Evolutionary conservation across 768 basidiomycete genomes (phyloP), one percentile per base, ranked within the genome.

Genomic region (Termitomyces sp.): DNA sequence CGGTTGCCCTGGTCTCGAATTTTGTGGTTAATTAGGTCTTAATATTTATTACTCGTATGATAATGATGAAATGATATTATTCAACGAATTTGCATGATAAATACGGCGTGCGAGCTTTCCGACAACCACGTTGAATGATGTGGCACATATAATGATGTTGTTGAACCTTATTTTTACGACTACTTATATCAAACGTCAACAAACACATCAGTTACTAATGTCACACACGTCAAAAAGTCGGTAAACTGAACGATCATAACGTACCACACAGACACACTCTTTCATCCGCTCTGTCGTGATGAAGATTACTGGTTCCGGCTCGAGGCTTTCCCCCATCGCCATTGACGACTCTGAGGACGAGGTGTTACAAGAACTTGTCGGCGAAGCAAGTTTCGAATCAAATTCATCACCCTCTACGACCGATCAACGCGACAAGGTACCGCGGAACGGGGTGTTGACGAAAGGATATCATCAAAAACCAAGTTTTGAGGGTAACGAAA

Each of bases 1-100:
- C 51, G 81, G 81, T 5, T 82, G 81, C 66, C 81, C 81, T 43
- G 78, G 73, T 20, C 63, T 75, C 50, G 72, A 76, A 55, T 83
- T 75, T 71, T 82, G 81, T 60, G 80, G 80, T 50, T 82, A 68
- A 70, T 53, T 36, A 10, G 23, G 39, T 40, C 11, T 32, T 29
- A 41, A 38, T 35, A 35, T 12, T 25, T 53, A 6, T 23, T 40
- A 5, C 11, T 54, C 9, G 29, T n/a, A n/a, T 29, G 15, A 39
- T 46, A 42, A 23, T 23, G 20, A 31, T 16, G 22, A 10, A 33
- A 25, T 43, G 23, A 47, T n/a, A n/a, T 46, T 46, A 39, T 11
- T 38, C 15, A 16, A 36, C 22, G 29, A 39, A 29, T 22, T 23
- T 53, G 45, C 47, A 41, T 6, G 12, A 53, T 53, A 53, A n/a